Percentiles rank a stretch among this genome's conserved stretches.
These are phyloP conservation scores for Apiospora kogelbergensis DNA, from an alignment of 2,329 filamentous ascomycete genomes.

Conservation along the genomic window DNA sequence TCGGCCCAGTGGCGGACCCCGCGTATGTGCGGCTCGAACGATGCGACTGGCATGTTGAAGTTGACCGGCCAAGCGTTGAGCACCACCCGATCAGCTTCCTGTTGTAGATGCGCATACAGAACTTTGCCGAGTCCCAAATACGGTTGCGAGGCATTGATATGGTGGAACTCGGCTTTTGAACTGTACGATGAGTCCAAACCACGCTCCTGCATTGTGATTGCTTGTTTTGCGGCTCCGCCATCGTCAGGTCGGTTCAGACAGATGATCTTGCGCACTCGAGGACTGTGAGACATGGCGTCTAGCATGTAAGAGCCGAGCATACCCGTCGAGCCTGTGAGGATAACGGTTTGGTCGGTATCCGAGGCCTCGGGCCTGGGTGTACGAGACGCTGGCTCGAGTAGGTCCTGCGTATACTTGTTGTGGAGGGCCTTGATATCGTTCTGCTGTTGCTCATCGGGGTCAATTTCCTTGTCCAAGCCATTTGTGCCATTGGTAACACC, in stretches of 20 bases:
- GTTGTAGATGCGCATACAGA: constrained; percentile 36
- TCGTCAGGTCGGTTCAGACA: constrained; percentile 50
- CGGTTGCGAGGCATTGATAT: constrained; percentile 46
- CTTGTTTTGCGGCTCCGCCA: constrained; percentile 39
- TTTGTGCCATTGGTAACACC: neutral
- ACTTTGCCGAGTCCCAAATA: constrained; percentile 46
- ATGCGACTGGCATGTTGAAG: constrained; percentile 48
- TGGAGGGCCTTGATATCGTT: constrained; percentile 13
- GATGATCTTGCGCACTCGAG: constrained; percentile 41
- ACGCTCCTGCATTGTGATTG: constrained; percentile 34
- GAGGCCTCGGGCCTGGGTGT: constrained; percentile 21
- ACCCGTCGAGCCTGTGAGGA: constrained; percentile 51
- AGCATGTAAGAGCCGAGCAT: constrained; percentile 50
- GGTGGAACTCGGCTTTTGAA: constrained; percentile 45
- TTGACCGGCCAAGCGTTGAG: constrained; percentile 60
- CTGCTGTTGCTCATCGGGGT: constrained; percentile 12
- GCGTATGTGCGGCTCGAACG: constrained; percentile 50
- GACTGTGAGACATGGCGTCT: constrained; percentile 32
- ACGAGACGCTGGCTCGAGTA: constrained; percentile 19
- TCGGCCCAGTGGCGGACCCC: constrained; percentile 51
- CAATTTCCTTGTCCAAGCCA: neutral
- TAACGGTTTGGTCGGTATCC: constrained; percentile 25
- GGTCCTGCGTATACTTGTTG: constrained; percentile 30
- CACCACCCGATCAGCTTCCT: constrained; percentile 45
- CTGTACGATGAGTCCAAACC: constrained; percentile 33